Conservation (phyloP, 768 basidiomycete genomes). For the Hypholoma sublateritium region DNA sequence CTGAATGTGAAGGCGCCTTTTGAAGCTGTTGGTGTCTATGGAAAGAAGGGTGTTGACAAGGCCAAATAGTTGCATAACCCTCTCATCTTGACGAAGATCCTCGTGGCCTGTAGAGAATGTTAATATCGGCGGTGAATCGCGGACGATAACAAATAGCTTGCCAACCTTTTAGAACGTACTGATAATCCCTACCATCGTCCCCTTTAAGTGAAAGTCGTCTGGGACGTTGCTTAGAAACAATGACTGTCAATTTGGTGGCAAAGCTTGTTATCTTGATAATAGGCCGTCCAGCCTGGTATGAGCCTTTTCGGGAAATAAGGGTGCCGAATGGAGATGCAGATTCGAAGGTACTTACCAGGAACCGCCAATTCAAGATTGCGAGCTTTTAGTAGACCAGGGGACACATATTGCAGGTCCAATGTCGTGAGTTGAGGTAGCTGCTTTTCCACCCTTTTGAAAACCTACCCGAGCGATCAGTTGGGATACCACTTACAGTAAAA, state of each 20-base stretch:
- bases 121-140: not conserved
- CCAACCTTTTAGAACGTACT: conserved; percentile 86
- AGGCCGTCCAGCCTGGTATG: conserved; percentile 86
- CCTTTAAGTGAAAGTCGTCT: conserved; percentile 85
- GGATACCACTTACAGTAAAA: not conserved
- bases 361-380: conserved; percentile 93
- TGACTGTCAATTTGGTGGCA: conserved; percentile 86
- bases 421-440: conserved; percentile 86
- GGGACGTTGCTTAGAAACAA: conserved; percentile 95
- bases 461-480: conserved; percentile 39
- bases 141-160: not conserved
- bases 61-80: conserved; percentile 98
- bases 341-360: conserved; percentile 58
- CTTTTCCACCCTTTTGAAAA: conserved; percentile 96
- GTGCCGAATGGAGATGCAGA: too few species aligned
- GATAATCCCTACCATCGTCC: conserved; percentile 90
- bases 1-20: conserved; percentile 93
- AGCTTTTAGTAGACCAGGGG: conserved; percentile 86
- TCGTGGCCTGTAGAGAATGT: conserved; percentile 75
- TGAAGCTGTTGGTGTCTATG: conserved; percentile 93
- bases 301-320: conserved; percentile 49
- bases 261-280: conserved; percentile 85
- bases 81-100: conserved; percentile 97
- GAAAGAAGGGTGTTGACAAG: conserved; percentile 93
- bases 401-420: conserved; percentile 95